Base-by-base conservation (phyloP, 208 protist species). In the Vickermania spadyakhi region DNA sequence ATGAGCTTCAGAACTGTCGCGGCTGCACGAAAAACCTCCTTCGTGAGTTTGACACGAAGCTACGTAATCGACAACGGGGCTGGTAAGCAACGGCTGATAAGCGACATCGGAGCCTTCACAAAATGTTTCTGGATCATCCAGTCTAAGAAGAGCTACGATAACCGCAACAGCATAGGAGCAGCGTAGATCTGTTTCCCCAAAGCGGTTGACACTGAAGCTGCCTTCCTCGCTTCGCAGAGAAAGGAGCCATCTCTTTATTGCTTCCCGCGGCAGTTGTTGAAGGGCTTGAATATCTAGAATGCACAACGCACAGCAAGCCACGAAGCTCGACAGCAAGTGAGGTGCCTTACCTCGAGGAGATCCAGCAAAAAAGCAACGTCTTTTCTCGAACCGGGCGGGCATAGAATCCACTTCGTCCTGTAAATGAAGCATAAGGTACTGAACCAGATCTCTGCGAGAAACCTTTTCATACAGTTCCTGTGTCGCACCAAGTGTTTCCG, bases 31-130 rank as follows among this genome's bases (percentile, higher is more conserved):
- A 66, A 98, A 94, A 25, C 94, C 94, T 26, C 94, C 94, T 56
- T 98, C 92, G 68, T 91, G 87, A 3, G 89, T 97, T 65, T 97
- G 92, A 62, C 89, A 96, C 18, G 59, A 58, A 7, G 73, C 62
- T 1, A 97, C 69, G 63, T 79, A 96, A 23, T 56, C 59, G 22
- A 81, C 82, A 2, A 75, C 77, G 55, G 67, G 57, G 28, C 57
- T 14, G 1, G 71, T 84, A 25, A 93, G 56, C 21, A 93, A 61
- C 1, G 59, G 63, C 7, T 64, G 64, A 49, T 73, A 28, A 3
- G 67, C 60, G 21, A 77, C 71, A 52, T 79, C 73, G 7, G 52
- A 49, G 28, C 1, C 55, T 22, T 1, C 56, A 28, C 56, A 21
- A 41, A 86, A 82, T 36, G 70, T 77, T 45, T 56, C 22, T 0